Conservation (phyloP, 2,329 filamentous ascomycete genomes). For the Aspergillus ochraceoroseus region DNA sequence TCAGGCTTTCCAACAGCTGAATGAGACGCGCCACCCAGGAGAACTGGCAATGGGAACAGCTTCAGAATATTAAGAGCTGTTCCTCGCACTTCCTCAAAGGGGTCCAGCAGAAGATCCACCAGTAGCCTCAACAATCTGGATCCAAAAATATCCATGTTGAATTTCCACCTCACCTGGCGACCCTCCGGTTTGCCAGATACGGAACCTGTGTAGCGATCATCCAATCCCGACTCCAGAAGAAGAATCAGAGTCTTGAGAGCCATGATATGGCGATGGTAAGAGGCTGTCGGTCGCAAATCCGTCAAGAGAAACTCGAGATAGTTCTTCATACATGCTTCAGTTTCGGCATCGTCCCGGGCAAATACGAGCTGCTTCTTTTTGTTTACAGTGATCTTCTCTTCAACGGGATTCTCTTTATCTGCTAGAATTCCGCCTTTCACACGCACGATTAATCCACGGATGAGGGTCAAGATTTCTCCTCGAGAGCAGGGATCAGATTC, state of each 20-base stretch:
- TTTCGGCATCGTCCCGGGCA: constrained; percentile 50
- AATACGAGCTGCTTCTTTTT: constrained; percentile 26
- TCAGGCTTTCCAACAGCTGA: constrained; percentile 19
- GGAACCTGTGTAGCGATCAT: constrained; percentile 42
- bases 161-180: constrained; percentile 49
- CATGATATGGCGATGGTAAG: constrained; percentile 84
- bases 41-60: constrained; percentile 32
- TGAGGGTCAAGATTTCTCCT: constrained; percentile 70
- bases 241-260: constrained; percentile 66
- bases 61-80: constrained; percentile 47
- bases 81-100: constrained; percentile 83
- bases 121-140: constrained; percentile 51
- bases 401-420: constrained; percentile 28
- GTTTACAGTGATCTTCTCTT: constrained; percentile 11
- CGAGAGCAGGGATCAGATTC: constrained; percentile 84
- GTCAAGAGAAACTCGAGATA: constrained; percentile 66
- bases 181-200: constrained; percentile 47
- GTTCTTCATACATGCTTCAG: constrained; percentile 61
- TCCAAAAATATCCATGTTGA: constrained; percentile 44
- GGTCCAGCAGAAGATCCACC: constrained; percentile 76
- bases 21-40: constrained; percentile 20
- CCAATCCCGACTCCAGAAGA: constrained; percentile 65
- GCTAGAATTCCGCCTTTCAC: constrained; percentile 59
- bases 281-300: constrained; percentile 74
- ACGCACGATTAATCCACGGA: constrained; percentile 71